Base-by-base conservation (phyloP, 768 basidiomycete genomes). In the Kwoniella botswanensis region DNA sequence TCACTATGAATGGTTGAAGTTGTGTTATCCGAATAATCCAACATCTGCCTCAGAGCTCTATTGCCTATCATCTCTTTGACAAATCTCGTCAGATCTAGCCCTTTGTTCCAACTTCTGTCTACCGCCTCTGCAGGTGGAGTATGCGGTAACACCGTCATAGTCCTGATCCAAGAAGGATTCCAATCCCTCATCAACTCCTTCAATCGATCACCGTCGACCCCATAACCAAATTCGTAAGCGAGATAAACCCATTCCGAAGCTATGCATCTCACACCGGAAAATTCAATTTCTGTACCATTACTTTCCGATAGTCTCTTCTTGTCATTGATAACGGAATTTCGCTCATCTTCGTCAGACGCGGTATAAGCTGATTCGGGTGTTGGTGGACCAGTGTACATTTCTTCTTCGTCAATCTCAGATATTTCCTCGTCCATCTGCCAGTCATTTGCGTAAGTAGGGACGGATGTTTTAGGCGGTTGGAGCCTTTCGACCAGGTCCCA, bases 401-500 rank as follows among this genome's bases (percentile, higher is more conserved):
- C 73, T 22, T 71, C 71, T 11, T 72, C 74, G 13, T 76, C 77
- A 7, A 54, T 15, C 13, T 74, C 78, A 26, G 78, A 74, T 13
- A 22, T 17, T 10, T 74, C 74, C 9, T 62, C 62, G 7, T 74
- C 74, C 21, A 73, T 24, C n/a, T 73, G 59, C 78, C 78, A 79
- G 1, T 65, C 74, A 13, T 68, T 26, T 9, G 78, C 66, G 55
- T 79, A 79, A 15, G 67, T 55, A 4, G 53, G n/a, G 1, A 56
- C 55, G 21, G 62, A 68, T 21, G 70, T 54, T n/a, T 68, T 43
- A 17, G 69, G 56, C 2, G 58, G 62, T 24, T 65, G 65, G 18
- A 77, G 73, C 17, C 76, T 74, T 43, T 76, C 72, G 12, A 77
- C 55, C 18, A 79, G 70, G n/a, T 76, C 71, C 15, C 58, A 52